These are phyloP conservation scores for Cutaneotrichosporon spelunceum DNA, from an alignment of 1,284 basidiomycete species.

Conservation along the genomic window DNA sequence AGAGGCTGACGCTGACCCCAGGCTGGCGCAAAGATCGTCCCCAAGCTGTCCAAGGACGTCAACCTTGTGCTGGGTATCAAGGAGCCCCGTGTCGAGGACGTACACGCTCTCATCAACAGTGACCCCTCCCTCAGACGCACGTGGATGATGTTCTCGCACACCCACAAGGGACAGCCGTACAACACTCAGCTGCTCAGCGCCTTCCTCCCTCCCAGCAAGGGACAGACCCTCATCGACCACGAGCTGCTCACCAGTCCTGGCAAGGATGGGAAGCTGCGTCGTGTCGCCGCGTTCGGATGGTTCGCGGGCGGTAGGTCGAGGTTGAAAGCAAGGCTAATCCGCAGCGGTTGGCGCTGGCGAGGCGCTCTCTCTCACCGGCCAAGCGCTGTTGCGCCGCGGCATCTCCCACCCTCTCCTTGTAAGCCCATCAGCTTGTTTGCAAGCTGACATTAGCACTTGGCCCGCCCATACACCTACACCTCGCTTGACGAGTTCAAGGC, in stretches of 20 bases:
- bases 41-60: constrained; percentile 59
- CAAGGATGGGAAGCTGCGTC: constrained; percentile 57
- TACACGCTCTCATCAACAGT: constrained; percentile 46
- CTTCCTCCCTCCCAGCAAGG: constrained; percentile 55
- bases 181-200: constrained; percentile 72
- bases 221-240: constrained; percentile 71
- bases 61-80: constrained; percentile 83
- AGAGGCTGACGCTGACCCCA: constrained; percentile 40
- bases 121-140: constrained; percentile 33
- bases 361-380: constrained; percentile 71
- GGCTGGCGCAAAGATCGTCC: constrained; percentile 70
- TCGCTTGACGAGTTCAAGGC: constrained; percentile 61
- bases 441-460: constrained; percentile 60
- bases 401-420: constrained; percentile 78
- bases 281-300: constrained; percentile 84
- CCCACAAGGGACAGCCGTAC: constrained; percentile 68
- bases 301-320: constrained; percentile 69
- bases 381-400: constrained; percentile 70
- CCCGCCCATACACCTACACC: constrained; percentile 71
- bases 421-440: constrained; percentile 31
- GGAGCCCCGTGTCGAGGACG: constrained; percentile 66
- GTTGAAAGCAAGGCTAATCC: background rate
- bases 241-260: constrained; percentile 64
- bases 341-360: constrained; percentile 78
- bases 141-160: constrained; percentile 81